Evolutionary conservation across 495 filamentous ascomycete species (phyloP), one percentile per base, ranked within the genome.

Genomic region (Thermothielavioides terrestris): DNA sequence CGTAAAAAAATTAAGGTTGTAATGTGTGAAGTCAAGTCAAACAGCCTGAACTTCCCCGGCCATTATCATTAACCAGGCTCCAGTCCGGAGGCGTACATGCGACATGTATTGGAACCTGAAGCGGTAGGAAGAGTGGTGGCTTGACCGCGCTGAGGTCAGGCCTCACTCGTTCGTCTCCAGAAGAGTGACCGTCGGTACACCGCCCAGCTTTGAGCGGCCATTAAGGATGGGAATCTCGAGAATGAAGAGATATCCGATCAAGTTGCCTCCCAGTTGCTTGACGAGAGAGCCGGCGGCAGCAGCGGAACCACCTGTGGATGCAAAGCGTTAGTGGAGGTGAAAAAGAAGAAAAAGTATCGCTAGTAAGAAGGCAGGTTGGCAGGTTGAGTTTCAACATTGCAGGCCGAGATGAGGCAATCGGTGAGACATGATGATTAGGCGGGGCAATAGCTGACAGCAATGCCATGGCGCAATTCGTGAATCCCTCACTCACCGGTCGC

Each of bases 151-250:
- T 34, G 31, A 54, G 48, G 38, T 45, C 52, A 38, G 51, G 18
- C 7, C 25, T 62, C 46, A 66, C 36, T 57, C 61, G 40, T 66
- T 51, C n/a, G 63, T 66, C 58, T 76, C 73, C 41, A 99, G 77
- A 30, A 99, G 79, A 25, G 91, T 95, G 69, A 85, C 79, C 31
- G 89, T 86, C 1, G 89, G 87, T 30, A 87, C 87, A 40, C 69
- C 66, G 57, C 80, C 78, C 54, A 99, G 82, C 76, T 92, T 91
- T 39, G 86, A 85, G 50, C 89, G 79, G 45, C 92, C 92, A 60
- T 96, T 85, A 41, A 99, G 79, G 72, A 94, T 91, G 58, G 89
- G 86, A 50, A 99, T 84, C 69, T 99, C 94, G 62, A 99, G 82
- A 58, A 99, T 82, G 74, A 99, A 97, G 50, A 95, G 71, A 67